Evolutionary conservation across 495 filamentous ascomycete genomes (phyloP), one percentile per base, ranked within the genome.

Genomic region (Lophiotrema nucula): DNA sequence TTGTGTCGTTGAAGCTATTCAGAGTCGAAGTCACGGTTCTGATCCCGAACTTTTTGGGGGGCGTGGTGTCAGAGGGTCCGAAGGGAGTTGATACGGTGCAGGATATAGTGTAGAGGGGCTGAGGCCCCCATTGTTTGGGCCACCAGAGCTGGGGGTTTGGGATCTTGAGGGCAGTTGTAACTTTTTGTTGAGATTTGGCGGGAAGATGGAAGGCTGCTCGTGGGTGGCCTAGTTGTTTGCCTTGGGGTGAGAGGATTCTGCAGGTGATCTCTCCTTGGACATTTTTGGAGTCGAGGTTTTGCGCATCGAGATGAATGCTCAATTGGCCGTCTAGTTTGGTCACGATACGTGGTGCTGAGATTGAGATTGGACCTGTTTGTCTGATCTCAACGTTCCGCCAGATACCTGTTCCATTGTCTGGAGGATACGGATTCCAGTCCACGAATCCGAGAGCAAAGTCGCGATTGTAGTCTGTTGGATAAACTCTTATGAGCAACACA

Each of bases 391-490:
- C 74, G 42, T 84, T 64, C 0, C 84, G 75, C 84, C 84, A 86
- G 1, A 87, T 75, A 0, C 84, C 83, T 0, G 79, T 83, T 1
- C 79, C 78, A 47, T 79, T 83, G 61, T 84, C 80, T 0, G 74
- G 70, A 0, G 84, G 83, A 51, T 79, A 81, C 0, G 83, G 83
- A 39, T 86, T 86, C 84, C 84, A 87, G 53, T 87, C 84, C 1
- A 81, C 78, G 51, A 82, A 87, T 0, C 83, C 81, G 18, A 82
- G 62, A 0, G 77, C 81, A 43, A 86, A 75, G 53, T 87, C 82
- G 23, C 76, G 72, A 24, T 79, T 72, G 62, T 84, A 85, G 54
- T 81, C 71, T 0, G 83, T 85, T 0, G 83, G 83, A 50, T 84
- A 72, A 0, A 76, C 79, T 22, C 74, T 67, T 13, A 85, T 74